These are phyloP conservation scores for Mortierella sp. DNA, from an alignment of 371 early-diverging fungal species.

Conservation along the genomic window DNA sequence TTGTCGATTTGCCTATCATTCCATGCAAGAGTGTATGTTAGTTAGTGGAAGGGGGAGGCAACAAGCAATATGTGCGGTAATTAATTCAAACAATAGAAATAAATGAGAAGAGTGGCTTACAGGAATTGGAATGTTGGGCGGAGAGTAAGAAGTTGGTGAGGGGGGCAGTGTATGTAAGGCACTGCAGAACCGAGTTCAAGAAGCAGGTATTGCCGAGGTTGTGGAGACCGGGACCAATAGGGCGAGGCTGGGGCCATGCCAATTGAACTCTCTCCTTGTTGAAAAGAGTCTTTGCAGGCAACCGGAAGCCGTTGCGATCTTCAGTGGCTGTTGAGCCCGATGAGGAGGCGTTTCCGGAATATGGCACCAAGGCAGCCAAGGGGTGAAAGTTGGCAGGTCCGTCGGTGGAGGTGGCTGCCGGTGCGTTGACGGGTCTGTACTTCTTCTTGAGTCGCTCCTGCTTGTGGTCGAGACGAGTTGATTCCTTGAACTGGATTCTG, in stretches of 20 bases:
- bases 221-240: constrained; percentile 84
- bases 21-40: not conserved
- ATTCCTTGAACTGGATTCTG: constrained; percentile 71
- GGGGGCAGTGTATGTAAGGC: constrained; percentile 90
- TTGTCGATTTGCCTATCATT: constrained; percentile 64
- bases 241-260: constrained; percentile 69
- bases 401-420: not conserved
- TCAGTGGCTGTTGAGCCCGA: constrained; percentile 25
- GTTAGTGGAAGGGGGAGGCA: not conserved
- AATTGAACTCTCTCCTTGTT: constrained; percentile 64
- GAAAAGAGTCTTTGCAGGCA: constrained; percentile 74
- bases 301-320: constrained; percentile 77
- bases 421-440: constrained; percentile 70
- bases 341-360: constrained; percentile 28
- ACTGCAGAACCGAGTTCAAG: constrained; percentile 94
- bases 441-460: constrained; percentile 70
- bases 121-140: constrained; percentile 66
- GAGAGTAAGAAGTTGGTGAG: constrained; percentile 82
- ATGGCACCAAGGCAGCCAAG: constrained; percentile 14
- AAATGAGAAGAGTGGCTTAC: constrained; percentile 51
- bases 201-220: constrained; percentile 98
- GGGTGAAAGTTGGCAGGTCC: constrained; percentile 3
- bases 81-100: not conserved
- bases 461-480: constrained; percentile 67
- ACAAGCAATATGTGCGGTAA: not conserved